A percentile compares a stretch with the other conserved stretches of the same genome.
These are phyloP conservation scores for Hypoxylon sp. DNA, from an alignment of 2,329 filamentous ascomycete genomes.

Conservation along the genomic window DNA sequence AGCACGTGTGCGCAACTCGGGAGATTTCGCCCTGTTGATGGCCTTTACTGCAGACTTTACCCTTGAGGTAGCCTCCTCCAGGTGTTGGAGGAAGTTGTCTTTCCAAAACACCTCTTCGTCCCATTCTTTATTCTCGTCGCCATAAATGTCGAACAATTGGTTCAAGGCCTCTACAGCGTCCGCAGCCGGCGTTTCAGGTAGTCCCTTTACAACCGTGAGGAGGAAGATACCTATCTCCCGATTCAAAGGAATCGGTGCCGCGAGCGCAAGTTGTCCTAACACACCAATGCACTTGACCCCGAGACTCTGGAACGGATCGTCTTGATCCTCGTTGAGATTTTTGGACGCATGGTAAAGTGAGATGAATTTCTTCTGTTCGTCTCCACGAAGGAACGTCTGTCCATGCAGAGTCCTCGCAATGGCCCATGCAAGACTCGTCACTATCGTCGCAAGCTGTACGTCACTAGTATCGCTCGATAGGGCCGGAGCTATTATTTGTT, in stretches of 20 bases:
- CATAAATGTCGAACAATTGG: slow-evolving; percentile 78
- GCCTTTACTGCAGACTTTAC: slow-evolving; percentile 70
- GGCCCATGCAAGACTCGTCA: slow-evolving; percentile 77
- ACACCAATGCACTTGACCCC: slow-evolving; percentile 78
- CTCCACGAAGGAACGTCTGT: slow-evolving; percentile 63
- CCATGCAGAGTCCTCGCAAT: slow-evolving; percentile 70
- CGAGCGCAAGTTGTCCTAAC: slow-evolving; percentile 73
- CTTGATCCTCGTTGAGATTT: slow-evolving; percentile 53
- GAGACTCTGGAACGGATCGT: slow-evolving; percentile 73
- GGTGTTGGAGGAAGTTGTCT: slow-evolving; percentile 70
- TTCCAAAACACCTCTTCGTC: slow-evolving; percentile 76
- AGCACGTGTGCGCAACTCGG: slow-evolving; percentile 70
- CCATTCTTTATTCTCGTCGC: slow-evolving; percentile 70
- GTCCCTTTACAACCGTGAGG: slow-evolving; percentile 66
- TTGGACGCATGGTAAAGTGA: slow-evolving; percentile 74
- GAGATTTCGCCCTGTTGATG: slow-evolving; percentile 71
- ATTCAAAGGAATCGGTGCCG: slow-evolving; percentile 69
- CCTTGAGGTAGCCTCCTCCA: slow-evolving; percentile 70
- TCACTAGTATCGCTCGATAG: slow-evolving; percentile 74
- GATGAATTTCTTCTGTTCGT: slow-evolving; percentile 75
- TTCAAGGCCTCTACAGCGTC: slow-evolving; percentile 76
- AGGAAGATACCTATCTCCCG: slow-evolving; percentile 76
- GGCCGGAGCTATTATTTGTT: slow-evolving; percentile 68
- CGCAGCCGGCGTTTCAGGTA: slow-evolving; percentile 68
- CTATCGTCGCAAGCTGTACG: slow-evolving; percentile 71